These are phyloP conservation scores for Phylloporus rhodoxanthus DNA, from an alignment of 768 basidiomycete species.

Conservation along the genomic window DNA sequence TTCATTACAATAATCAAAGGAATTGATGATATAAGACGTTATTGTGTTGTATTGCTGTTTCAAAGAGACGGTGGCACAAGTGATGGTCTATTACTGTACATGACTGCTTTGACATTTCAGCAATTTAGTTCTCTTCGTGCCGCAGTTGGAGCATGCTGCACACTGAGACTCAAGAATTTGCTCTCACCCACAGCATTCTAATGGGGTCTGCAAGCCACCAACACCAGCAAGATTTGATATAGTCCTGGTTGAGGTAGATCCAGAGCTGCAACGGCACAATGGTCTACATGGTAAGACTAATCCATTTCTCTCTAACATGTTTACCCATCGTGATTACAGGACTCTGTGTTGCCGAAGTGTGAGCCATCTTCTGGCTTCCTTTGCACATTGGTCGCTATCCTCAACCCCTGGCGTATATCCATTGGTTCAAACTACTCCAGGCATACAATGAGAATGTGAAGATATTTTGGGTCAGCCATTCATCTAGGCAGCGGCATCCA, in stretches of 20 bases:
- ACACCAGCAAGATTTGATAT: background rate
- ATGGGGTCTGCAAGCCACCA: background rate
- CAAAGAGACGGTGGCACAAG: no score
- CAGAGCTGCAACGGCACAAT: background rate
- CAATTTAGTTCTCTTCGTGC: no score
- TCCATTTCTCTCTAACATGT: no score
- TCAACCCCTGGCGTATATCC: slow-evolving; percentile 18
- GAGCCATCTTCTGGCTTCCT: slow-evolving; percentile 25
- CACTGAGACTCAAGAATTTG: background rate
- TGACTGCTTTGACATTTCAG: no score
- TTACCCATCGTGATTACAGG: slow-evolving; percentile 7
- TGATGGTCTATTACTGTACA: no score
- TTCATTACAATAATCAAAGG: no score
- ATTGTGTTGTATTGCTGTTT: no score
- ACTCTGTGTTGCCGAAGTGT: slow-evolving; percentile 23
- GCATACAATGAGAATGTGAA: background rate
- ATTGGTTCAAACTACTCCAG: background rate
- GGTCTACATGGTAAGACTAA: background rate
- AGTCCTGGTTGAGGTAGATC: background rate
- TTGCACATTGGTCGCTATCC: slow-evolving; percentile 1
- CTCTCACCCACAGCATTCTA: background rate
- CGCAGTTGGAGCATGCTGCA: no score
- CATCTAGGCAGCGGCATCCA: background rate
- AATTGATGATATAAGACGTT: no score
- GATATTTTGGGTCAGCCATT: background rate